These are phyloP conservation scores for Macadamia tetraphylla DNA, from an alignment of 164 flowering plant species.

Conservation along the genomic window DNA sequence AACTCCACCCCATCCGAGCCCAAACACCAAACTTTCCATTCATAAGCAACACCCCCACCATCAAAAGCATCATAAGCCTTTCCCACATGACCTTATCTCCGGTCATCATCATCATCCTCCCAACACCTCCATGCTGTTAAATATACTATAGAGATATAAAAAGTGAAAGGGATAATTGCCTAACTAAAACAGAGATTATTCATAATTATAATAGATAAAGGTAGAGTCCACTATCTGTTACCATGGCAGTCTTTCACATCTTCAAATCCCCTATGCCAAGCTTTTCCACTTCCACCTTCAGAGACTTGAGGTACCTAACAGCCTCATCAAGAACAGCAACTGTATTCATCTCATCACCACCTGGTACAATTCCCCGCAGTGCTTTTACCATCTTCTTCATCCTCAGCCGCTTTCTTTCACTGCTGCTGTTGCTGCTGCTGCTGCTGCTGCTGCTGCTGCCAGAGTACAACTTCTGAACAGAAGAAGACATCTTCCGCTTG, in stretches of 20 bases:
- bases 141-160: neutral
- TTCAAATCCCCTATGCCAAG: slow-evolving; percentile 32
- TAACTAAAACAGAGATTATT: neutral
- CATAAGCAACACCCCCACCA: neutral
- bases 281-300: slow-evolving; percentile 64
- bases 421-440: slow-evolving; percentile 16
- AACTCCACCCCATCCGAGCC: neutral
- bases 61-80: slow-evolving; percentile 3
- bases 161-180: neutral
- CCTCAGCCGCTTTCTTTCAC: slow-evolving; percentile 39
- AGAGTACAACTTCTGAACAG: slow-evolving; percentile 27
- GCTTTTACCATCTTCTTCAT: slow-evolving; percentile 62
- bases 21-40: neutral
- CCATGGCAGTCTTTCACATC: slow-evolving; percentile 7
- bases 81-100: neutral
- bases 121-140: neutral
- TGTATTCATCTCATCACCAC: slow-evolving; percentile 56
- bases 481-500: slow-evolving; percentile 27
- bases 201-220: neutral
- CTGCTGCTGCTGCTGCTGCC: slow-evolving; percentile 12
- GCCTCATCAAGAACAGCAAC: slow-evolving; percentile 73
- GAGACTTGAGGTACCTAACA: slow-evolving; percentile 70
- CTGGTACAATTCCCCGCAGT: slow-evolving; percentile 65
- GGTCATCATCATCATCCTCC: neutral
- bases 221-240: neutral